phyloP scores from a whole-genome alignment of 2,329 filamentous ascomycete genomes.

The Penicillium sp. region DNA sequence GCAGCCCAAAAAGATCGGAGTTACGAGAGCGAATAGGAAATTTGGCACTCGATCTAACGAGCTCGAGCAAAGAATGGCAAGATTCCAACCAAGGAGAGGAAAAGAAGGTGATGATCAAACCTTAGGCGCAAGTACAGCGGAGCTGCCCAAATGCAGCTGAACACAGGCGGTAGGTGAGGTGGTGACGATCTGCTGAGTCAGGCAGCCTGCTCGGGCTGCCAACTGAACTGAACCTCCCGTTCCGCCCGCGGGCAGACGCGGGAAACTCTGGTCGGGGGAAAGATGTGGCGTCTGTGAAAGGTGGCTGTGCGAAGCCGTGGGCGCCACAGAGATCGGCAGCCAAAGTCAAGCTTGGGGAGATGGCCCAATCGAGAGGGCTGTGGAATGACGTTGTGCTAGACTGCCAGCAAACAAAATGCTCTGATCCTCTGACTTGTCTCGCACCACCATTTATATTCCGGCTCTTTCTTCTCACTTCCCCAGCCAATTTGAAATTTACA shows the following conservation, averaged over 20 bases:
- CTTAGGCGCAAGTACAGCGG: constrained; percentile 2
- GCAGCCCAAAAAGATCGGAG: constrained; percentile 2
- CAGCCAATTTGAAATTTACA: too few relatives aligned
- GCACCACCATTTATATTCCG: constrained; percentile 1
- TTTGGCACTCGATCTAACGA: neutral
- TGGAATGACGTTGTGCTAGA: constrained; percentile 20
- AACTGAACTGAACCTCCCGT: too few relatives aligned
- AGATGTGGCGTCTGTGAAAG: neutral
- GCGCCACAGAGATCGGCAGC: constrained; percentile 15
- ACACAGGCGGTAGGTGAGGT: too few relatives aligned
- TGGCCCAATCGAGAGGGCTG: constrained; percentile 2
- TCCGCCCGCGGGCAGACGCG: too few relatives aligned
- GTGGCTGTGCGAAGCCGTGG: constrained; percentile 10
- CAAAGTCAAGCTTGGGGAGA: constrained; percentile 14
- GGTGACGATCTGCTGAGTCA: constrained; percentile 17
- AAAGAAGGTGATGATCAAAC: constrained; percentile 3
- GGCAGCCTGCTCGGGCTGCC: neutral
- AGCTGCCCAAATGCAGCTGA: constrained; percentile 10
- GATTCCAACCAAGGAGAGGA: constrained; percentile 3
- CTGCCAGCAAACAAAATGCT: neutral
- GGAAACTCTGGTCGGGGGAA: neutral
- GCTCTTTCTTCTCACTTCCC: neutral
- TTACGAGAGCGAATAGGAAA: neutral
- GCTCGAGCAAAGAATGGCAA: neutral
- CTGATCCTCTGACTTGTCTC: neutral